Percentiles rank a stretch among this genome's conserved stretches.
Evolutionary conservation across 225 moss, liverwort and hornwort genomes (phyloP).

Genomic region (Thuidium tamariscinum): DNA sequence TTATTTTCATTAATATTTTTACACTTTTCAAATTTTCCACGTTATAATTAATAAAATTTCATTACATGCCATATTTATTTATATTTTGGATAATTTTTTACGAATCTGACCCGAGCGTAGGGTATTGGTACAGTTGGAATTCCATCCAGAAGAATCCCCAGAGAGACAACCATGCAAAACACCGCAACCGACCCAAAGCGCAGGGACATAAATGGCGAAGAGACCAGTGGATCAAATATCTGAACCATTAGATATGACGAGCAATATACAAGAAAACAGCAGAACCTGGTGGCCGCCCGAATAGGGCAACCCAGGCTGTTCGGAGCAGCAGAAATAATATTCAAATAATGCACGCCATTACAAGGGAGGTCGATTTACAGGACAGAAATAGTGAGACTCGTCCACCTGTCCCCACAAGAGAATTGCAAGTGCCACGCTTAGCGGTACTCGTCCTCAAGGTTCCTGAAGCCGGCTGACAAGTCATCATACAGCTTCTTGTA

Average conservation of each 20-base stretch:
- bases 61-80: too few species aligned
- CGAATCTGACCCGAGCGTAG: too few species aligned
- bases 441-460: conserved; percentile 89
- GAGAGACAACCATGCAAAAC: neutral
- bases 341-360: conserved; percentile 24
- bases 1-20: too few species aligned
- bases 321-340: conserved; percentile 16
- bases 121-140: neutral
- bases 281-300: conserved; percentile 6
- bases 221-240: neutral
- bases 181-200: conserved; percentile 19
- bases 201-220: neutral
- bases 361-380: conserved; percentile 14
- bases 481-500: conserved; percentile 81
- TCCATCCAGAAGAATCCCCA: neutral
- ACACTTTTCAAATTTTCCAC: too few species aligned
- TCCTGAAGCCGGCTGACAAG: conserved; percentile 69
- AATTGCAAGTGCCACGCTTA: conserved; percentile 12
- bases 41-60: too few species aligned
- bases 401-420: neutral
- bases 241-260: neutral
- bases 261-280: conserved; percentile 5
- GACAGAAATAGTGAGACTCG: neutral
- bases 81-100: too few species aligned
- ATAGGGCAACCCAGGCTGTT: neutral